Conservation (phyloP, 208 protist genomes). For the Crithidia brevicula region DNA sequence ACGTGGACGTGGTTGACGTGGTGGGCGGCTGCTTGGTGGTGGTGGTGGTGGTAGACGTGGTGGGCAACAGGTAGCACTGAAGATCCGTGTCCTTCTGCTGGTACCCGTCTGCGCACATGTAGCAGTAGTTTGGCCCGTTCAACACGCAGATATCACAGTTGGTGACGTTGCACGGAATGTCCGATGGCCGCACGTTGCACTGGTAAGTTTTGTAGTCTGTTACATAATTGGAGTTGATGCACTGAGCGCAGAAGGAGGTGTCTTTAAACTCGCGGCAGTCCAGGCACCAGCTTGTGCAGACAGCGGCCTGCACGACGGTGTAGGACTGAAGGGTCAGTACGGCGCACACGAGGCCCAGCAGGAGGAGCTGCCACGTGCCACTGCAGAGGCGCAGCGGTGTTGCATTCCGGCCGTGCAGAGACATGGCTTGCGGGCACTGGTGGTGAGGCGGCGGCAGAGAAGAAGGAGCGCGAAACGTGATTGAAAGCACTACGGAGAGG, state of each 20-base stretch:
- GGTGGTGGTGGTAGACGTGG: neutral
- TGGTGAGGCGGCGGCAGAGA: too few relatives aligned
- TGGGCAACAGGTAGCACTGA: conserved; percentile 2
- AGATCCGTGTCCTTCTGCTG: conserved; percentile 11
- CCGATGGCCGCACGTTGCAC: conserved; percentile 7
- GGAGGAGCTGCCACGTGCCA: neutral
- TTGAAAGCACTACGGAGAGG: too few relatives aligned
- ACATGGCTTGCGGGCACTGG: too few relatives aligned
- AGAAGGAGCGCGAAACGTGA: too few relatives aligned
- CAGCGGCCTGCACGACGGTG: neutral
- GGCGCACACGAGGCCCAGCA: neutral
- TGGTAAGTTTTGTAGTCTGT: conserved; percentile 7
- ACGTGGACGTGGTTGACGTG: neutral
- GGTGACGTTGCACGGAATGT: neutral
- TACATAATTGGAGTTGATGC: conserved; percentile 2
- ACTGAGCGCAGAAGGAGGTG: conserved; percentile 3
- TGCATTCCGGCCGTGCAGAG: too few relatives aligned
- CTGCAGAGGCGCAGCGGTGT: too few relatives aligned
- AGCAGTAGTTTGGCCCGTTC: conserved; percentile 13
- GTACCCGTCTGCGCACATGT: conserved; percentile 11
- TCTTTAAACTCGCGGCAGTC: conserved; percentile 6
- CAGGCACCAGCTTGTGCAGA: conserved; percentile 3
- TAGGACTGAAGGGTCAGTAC: neutral
- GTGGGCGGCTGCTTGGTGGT: neutral
- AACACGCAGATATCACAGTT: neutral